phyloP scores from a whole-genome alignment of 1,284 basidiomycete genomes.

The Sutorius eximius region DNA sequence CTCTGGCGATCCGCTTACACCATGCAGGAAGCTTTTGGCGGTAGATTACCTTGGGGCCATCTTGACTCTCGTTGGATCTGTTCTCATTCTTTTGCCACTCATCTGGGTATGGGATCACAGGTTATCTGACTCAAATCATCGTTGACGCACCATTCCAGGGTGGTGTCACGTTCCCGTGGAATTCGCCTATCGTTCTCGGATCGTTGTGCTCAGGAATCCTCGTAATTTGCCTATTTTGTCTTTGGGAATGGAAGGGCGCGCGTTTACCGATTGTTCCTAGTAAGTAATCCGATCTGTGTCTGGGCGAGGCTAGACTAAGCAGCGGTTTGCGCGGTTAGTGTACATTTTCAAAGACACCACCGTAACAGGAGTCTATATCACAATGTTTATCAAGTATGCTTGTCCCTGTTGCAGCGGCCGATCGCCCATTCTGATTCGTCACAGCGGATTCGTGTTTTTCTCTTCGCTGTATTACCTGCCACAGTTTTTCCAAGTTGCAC shows the following conservation, averaged over 20 bases:
- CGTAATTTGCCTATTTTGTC: slow-evolving; percentile 57
- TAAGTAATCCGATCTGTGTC: slow-evolving; percentile 32
- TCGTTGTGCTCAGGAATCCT: slow-evolving; percentile 59
- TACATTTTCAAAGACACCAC: slow-evolving; percentile 73
- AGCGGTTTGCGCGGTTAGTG: slow-evolving; percentile 39
- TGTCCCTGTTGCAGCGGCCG: not conserved
- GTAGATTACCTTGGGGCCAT: slow-evolving; percentile 66
- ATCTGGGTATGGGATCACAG: slow-evolving; percentile 57
- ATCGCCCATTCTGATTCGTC: not conserved
- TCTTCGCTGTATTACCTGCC: slow-evolving; percentile 66
- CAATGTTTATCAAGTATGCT: slow-evolving; percentile 64
- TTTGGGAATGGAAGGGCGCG: slow-evolving; percentile 74
- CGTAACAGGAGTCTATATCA: slow-evolving; percentile 65
- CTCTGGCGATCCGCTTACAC: not conserved
- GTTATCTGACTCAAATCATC: not conserved
- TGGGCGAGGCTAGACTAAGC: not conserved
- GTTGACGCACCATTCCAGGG: slow-evolving; percentile 42
- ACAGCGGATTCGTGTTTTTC: slow-evolving; percentile 59
- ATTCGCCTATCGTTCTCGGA: slow-evolving; percentile 60
- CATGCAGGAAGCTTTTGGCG: slow-evolving; percentile 57
- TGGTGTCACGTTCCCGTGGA: slow-evolving; percentile 69
- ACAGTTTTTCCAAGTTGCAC: slow-evolving; percentile 73
- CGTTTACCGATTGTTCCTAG: slow-evolving; percentile 68
- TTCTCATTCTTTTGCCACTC: slow-evolving; percentile 65
- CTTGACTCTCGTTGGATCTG: slow-evolving; percentile 61